A percentile compares a stretch with the other conserved stretches of the same genome.
Conservation (phyloP, 768 basidiomycete species). For the Exsudoporus frostii region DNA sequence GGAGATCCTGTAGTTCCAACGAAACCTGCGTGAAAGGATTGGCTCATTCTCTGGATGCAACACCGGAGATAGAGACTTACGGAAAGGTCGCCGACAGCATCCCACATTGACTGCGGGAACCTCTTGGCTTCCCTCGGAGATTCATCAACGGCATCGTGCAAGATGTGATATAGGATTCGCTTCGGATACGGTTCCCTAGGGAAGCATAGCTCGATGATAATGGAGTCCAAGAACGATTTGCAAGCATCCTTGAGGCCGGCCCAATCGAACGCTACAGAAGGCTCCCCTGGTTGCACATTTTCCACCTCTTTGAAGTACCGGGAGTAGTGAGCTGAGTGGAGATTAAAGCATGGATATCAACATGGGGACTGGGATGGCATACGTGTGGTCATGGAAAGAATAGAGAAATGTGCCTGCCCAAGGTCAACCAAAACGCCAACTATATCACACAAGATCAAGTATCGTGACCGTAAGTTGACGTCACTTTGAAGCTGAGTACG, state of each 20-base stretch:
- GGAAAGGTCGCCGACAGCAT: constrained; percentile 78
- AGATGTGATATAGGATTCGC: constrained; percentile 59
- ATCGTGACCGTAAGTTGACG: constrained; percentile 49
- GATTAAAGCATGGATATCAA: constrained; percentile 1
- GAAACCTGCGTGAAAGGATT: constrained; percentile 42
- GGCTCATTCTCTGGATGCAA: not conserved
- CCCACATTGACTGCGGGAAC: constrained; percentile 78
- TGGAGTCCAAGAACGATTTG: constrained; percentile 78
- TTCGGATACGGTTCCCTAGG: constrained; percentile 67
- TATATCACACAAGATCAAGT: constrained; percentile 63
- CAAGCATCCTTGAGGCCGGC: constrained; percentile 57
- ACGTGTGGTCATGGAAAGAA: constrained; percentile 71
- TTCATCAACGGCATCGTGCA: constrained; percentile 71
- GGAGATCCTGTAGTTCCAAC: constrained; percentile 60
- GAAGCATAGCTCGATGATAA: constrained; percentile 79
- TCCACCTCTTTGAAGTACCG: constrained; percentile 59
- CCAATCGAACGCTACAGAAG: constrained; percentile 66
- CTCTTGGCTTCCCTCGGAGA: constrained; percentile 69
- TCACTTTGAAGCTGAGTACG: constrained; percentile 54
- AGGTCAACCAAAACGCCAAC: constrained; percentile 57
- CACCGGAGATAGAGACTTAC: constrained; percentile 38
- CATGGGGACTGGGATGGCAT: constrained; percentile 26
- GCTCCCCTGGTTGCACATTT: constrained; percentile 39
- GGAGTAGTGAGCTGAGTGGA: constrained; percentile 60
- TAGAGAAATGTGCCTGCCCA: constrained; percentile 61